A percentile compares a stretch with the other conserved stretches of the same genome.
Conservation (phyloP, 805 yeast species). For the Yamadazyma takamatsuzukensis region DNA sequence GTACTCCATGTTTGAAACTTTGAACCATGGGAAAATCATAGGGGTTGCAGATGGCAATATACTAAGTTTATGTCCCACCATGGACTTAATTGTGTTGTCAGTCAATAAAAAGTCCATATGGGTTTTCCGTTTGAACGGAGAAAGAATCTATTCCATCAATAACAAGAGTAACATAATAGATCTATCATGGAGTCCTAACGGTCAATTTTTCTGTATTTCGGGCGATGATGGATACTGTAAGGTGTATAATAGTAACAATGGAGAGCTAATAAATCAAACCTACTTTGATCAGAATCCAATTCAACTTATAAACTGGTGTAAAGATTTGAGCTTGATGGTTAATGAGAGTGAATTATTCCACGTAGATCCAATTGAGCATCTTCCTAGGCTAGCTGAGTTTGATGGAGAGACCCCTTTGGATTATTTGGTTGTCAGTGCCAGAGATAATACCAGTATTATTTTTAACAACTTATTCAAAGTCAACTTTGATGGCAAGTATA, state of each 20-base stretch:
- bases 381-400: slow-evolving; percentile 9
- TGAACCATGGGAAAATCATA: slow-evolving; percentile 14
- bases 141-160: slow-evolving; percentile 47
- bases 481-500: slow-evolving; percentile 1
- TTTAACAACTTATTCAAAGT: slow-evolving; percentile 9
- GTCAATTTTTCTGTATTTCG: slow-evolving; percentile 40
- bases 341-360: slow-evolving; percentile 8
- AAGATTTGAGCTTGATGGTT: neutral
- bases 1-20: slow-evolving; percentile 3
- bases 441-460: slow-evolving; percentile 4
- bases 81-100: slow-evolving; percentile 50
- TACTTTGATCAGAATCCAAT: slow-evolving; percentile 12
- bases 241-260: slow-evolving; percentile 45
- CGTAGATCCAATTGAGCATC: slow-evolving; percentile 7
- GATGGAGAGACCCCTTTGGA: slow-evolving; percentile 4
- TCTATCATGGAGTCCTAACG: slow-evolving; percentile 31
- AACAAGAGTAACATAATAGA: slow-evolving; percentile 29
- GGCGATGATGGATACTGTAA: slow-evolving; percentile 42
- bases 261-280: slow-evolving; percentile 23
- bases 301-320: slow-evolving; percentile 10
- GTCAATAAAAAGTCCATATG: slow-evolving; percentile 47
- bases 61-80: slow-evolving; percentile 48
- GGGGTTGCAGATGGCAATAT: slow-evolving; percentile 35
- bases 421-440: slow-evolving; percentile 7
- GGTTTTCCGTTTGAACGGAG: slow-evolving; percentile 53